Evolutionary conservation across 768 basidiomycete species (phyloP).

Genomic region (Rhodotorula babjevae): DNA sequence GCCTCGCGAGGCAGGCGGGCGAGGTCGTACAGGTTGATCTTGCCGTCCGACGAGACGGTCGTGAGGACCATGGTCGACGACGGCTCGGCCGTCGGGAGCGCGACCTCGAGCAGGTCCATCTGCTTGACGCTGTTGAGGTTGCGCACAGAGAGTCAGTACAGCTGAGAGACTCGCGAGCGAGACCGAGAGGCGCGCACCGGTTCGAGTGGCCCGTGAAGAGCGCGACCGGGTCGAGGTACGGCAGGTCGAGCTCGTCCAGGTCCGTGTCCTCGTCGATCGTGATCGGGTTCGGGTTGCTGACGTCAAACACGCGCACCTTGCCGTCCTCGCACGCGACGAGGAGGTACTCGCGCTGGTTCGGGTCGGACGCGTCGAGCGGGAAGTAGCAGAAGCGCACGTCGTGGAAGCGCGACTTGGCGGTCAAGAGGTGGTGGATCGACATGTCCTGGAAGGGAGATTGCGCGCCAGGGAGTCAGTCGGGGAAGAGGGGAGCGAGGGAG

Average conservation of each 20-base stretch:
- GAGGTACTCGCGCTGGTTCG: constrained; percentile 60
- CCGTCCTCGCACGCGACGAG: constrained; percentile 86
- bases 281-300: constrained; percentile 47
- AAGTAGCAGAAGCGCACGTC: constrained; percentile 70
- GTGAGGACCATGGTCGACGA: constrained; percentile 66
- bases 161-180: no score
- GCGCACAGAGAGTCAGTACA: no score
- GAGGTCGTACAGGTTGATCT: constrained; percentile 71
- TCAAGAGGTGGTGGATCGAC: constrained; percentile 65
- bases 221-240: constrained; percentile 56
- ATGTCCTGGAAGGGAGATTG: constrained; percentile 62
- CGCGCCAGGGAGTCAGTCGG: not conserved
- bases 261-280: constrained; percentile 40
- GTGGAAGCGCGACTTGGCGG: constrained; percentile 77
- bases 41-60: constrained; percentile 86
- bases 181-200: constrained; percentile 72
- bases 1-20: constrained; percentile 51
- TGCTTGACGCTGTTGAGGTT: constrained; percentile 68
- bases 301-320: constrained; percentile 70
- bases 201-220: constrained; percentile 75
- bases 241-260: constrained; percentile 18
- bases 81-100: constrained; percentile 55
- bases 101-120: constrained; percentile 62
- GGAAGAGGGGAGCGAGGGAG: not conserved
- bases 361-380: constrained; percentile 47